These are phyloP conservation scores for Pichia sp. DNA, from an alignment of 1,139 yeast genomes.

Conservation along the genomic window DNA sequence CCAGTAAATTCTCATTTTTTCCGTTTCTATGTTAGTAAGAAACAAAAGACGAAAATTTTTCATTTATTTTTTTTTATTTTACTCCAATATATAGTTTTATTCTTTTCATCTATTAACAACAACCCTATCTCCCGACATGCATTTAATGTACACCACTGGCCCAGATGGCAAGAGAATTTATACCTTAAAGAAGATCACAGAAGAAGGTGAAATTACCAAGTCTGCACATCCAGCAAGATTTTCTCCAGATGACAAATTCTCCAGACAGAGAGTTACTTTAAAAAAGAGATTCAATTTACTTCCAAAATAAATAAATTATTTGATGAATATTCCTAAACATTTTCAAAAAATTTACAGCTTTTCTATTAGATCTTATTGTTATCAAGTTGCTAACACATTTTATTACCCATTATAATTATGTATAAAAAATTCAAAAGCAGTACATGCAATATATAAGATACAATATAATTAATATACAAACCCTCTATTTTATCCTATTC, in stretches of 20 bases:
- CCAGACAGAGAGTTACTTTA: constrained; percentile 96
- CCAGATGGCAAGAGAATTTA: constrained; percentile 92
- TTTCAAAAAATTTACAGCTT: neutral
- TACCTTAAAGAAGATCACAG: constrained; percentile 79
- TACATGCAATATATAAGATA: neutral
- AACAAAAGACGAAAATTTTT: neutral
- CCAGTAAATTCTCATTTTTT: too few relatives aligned
- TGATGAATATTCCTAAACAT: neutral
- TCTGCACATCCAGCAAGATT: constrained; percentile 99
- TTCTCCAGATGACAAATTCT: constrained; percentile 98
- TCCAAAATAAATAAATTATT: constrained; percentile 52
- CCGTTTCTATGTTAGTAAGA: neutral
- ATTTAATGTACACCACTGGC: constrained; percentile 96
- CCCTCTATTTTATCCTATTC: neutral
- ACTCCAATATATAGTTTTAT: neutral
- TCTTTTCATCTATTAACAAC: neutral
- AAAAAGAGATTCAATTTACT: constrained; percentile 89
- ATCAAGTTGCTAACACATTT: neutral
- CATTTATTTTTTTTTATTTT: neutral
- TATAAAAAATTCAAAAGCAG: neutral
- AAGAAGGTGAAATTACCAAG: constrained; percentile 88
- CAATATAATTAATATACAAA: neutral
- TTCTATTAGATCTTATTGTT: neutral
- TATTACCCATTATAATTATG: neutral
- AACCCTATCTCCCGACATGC: constrained; percentile 45